Evolutionary conservation across 192 early-diverging fungal genomes (phyloP), one percentile per base, ranked within the genome.

Genomic region (Coemansia sp.): DNA sequence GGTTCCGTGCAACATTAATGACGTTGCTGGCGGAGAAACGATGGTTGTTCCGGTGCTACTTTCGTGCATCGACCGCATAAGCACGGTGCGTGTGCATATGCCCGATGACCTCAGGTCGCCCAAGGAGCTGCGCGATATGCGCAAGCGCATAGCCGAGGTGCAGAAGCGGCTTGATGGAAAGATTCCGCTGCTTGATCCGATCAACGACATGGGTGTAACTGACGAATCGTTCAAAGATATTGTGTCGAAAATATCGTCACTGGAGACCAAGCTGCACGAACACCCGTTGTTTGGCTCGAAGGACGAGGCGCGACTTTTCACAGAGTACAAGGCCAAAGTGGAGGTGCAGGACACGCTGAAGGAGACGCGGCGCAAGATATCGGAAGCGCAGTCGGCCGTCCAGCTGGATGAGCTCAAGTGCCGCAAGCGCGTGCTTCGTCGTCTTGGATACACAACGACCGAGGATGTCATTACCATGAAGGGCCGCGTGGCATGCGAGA

Each of bases 401-500:
- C 95, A 98, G 69, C 71, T 98, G 56, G 95, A 98, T 56, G 97
- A 99, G 66, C 87, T 98, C 45, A 94, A 94, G 68, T 88, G 89
- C 63, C 87, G 97, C 45, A 91, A 93, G 69, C 87, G 95, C 45
- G 94, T 99, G 7, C 84, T 99, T 69, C 88, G 95, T 45, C 87
- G 95, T n/a, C 75, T 99, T 32, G 94, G 93, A 3, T 98, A 92
- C 75, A 94, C 90, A 0, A 90, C 89, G 9, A 79, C 78, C 0
- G 79, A 86, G 18, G 97, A 96, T 75, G 92, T 97, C 8, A 92
- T 99, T 68, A 93, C 96, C 63, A 90, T 98, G 85, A 99, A 99
- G 81, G 97, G 97, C 47, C 90, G 95, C 19, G 97, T 99, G 6
- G 97, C 97, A 5, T 99, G 97, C 70, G 95, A 99, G 82, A 93